Evolutionary conservation across 2,329 filamentous ascomycete species (phyloP).

Genomic region (Arthrobotrys sphaeroides): DNA sequence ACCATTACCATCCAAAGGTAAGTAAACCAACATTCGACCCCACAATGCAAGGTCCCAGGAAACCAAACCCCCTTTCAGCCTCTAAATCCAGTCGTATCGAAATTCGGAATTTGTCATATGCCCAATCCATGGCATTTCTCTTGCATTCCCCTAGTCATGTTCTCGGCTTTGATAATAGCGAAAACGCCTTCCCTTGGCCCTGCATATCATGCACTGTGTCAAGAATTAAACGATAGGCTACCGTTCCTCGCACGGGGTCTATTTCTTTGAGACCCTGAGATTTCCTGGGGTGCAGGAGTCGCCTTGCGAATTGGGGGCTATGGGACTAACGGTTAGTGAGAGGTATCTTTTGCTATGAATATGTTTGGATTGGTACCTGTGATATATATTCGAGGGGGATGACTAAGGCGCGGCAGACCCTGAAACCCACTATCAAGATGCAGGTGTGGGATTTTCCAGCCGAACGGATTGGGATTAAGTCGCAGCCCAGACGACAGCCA

Average conservation of each 20-base stretch:
- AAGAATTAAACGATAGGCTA: slow-evolving; percentile 1
- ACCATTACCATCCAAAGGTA: neutral
- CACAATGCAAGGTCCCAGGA: neutral
- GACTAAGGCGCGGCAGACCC: neutral
- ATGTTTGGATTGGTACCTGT: neutral
- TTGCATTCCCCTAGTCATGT: slow-evolving; percentile 9
- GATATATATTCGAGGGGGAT: neutral
- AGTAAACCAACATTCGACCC: neutral
- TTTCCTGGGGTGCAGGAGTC: neutral
- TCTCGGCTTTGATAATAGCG: neutral
- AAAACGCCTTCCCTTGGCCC: neutral
- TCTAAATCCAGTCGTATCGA: slow-evolving; percentile 29
- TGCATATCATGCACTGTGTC: neutral
- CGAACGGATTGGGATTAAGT: slow-evolving; percentile 30
- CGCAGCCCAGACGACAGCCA: neutral
- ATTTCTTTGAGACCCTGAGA: neutral
- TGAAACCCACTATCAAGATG: neutral
- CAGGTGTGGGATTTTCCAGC: slow-evolving; percentile 38
- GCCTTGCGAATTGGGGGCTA: neutral
- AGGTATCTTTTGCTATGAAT: neutral
- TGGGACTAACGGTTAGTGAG: neutral
- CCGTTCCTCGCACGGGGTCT: neutral
- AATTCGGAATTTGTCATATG: slow-evolving; percentile 14
- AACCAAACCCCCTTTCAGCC: neutral
- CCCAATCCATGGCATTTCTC: neutral